Evolutionary conservation across 2,329 filamentous ascomycete genomes (phyloP).

Genomic region (Pyrenochaeta sp.): DNA sequence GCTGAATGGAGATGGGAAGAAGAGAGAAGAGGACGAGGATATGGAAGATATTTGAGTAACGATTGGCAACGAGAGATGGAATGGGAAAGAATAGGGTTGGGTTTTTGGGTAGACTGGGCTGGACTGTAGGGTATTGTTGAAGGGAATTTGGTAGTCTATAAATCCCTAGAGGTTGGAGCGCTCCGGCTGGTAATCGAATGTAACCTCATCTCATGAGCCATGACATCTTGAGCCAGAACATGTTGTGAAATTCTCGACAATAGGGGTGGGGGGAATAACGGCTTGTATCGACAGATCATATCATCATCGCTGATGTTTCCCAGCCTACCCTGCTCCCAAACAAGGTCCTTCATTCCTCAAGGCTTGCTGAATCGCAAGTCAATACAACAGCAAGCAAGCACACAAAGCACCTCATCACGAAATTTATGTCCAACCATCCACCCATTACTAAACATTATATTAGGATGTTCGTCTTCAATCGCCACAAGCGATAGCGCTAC

Average conservation of each 20-base stretch:
- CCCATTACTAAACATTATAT: neutral
- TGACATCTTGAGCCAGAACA: too few relatives aligned
- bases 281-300: too few relatives aligned
- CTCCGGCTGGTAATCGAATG: neutral
- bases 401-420: too few relatives aligned
- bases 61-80: neutral
- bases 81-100: neutral
- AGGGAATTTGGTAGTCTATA: neutral
- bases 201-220: neutral
- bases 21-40: conserved; percentile 43
- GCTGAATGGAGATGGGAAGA: conserved; percentile 55
- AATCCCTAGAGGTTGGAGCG: neutral
- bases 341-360: too few relatives aligned
- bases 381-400: too few relatives aligned
- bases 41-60: conserved; percentile 46
- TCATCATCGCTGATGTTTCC: too few relatives aligned
- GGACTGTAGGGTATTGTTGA: neutral
- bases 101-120: neutral
- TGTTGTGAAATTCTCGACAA: too few relatives aligned
- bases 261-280: too few relatives aligned
- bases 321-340: too few relatives aligned
- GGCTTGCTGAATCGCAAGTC: too few relatives aligned
- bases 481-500: neutral
- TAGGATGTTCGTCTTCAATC: conserved; percentile 1
- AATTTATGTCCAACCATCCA: too few relatives aligned